These are phyloP conservation scores for Batrachochytrium dendrobatidis DNA, from an alignment of 371 early-diverging fungal species.

Conservation along the genomic window DNA sequence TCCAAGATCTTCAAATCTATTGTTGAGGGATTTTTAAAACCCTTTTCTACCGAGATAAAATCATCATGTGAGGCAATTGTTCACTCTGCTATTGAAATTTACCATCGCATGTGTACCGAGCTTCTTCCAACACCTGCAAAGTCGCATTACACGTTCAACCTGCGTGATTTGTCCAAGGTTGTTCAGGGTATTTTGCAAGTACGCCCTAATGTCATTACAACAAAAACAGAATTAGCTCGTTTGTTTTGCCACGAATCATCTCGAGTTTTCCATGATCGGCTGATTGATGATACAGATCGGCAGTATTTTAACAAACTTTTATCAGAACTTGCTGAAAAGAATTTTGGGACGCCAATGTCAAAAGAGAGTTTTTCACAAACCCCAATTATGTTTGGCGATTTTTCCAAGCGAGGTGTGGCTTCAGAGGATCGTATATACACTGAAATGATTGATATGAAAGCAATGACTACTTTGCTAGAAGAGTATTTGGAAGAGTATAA, in stretches of 20 bases:
- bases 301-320: slow-evolving; percentile 39
- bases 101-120: slow-evolving; percentile 47
- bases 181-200: slow-evolving; percentile 46
- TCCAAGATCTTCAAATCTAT: slow-evolving; percentile 47
- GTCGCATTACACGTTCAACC: slow-evolving; percentile 54
- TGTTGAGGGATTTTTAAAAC: slow-evolving; percentile 46
- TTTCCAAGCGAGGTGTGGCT: slow-evolving; percentile 44
- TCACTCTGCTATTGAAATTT: slow-evolving; percentile 44
- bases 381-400: slow-evolving; percentile 47
- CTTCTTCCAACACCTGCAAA: slow-evolving; percentile 54
- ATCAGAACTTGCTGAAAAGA: slow-evolving; percentile 42
- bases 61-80: slow-evolving; percentile 39
- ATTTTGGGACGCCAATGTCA: slow-evolving; percentile 38
- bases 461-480: slow-evolving; percentile 39
- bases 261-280: slow-evolving; percentile 49
- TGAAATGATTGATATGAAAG: slow-evolving; percentile 43
- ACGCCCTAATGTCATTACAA: slow-evolving; percentile 25
- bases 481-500: slow-evolving; percentile 53
- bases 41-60: slow-evolving; percentile 38
- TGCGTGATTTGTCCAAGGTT: slow-evolving; percentile 49
- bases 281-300: slow-evolving; percentile 47
- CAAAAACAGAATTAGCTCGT: slow-evolving; percentile 35
- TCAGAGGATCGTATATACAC: slow-evolving; percentile 43
- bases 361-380: slow-evolving; percentile 31
- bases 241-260: slow-evolving; percentile 50